These are phyloP conservation scores for Rhizophora mangle DNA, from an alignment of 345 rosid species.

Conservation along the genomic window DNA sequence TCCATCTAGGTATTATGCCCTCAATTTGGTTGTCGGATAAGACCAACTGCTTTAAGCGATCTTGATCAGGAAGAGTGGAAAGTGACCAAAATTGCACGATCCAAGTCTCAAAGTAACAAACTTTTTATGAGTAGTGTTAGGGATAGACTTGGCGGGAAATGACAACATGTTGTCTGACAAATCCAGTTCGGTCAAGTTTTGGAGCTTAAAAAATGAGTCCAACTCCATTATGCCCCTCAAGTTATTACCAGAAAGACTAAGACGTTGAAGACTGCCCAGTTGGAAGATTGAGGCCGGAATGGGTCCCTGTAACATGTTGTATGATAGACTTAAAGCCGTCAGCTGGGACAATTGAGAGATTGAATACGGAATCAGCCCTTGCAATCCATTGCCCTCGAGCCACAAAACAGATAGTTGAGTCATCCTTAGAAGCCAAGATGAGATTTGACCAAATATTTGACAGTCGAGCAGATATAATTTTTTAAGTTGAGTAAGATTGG, in stretches of 20 bases:
- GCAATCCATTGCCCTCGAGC: background rate
- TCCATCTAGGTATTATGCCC: conserved; percentile 21
- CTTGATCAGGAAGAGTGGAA: conserved; percentile 19
- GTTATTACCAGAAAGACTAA: background rate
- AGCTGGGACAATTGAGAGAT: too few species aligned
- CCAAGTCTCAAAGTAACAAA: background rate
- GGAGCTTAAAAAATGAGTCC: background rate
- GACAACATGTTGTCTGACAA: background rate
- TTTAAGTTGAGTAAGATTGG: too few species aligned
- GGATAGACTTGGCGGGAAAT: background rate
- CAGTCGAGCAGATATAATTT: too few species aligned
- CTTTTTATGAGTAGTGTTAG: background rate
- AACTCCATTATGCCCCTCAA: background rate
- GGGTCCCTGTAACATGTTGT: background rate
- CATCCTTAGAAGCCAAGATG: too few species aligned
- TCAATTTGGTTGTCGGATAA: conserved; percentile 11
- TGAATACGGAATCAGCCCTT: background rate
- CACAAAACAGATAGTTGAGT: background rate
- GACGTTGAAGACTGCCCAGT: background rate
- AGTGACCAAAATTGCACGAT: conserved; percentile 23
- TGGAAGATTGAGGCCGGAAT: background rate
- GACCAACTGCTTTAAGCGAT: background rate
- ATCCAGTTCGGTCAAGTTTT: background rate
- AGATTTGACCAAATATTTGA: too few species aligned
- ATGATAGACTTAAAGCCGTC: too few species aligned